phyloP scores from a whole-genome alignment of 2,329 filamentous ascomycete species.

The Metarhizium album region DNA sequence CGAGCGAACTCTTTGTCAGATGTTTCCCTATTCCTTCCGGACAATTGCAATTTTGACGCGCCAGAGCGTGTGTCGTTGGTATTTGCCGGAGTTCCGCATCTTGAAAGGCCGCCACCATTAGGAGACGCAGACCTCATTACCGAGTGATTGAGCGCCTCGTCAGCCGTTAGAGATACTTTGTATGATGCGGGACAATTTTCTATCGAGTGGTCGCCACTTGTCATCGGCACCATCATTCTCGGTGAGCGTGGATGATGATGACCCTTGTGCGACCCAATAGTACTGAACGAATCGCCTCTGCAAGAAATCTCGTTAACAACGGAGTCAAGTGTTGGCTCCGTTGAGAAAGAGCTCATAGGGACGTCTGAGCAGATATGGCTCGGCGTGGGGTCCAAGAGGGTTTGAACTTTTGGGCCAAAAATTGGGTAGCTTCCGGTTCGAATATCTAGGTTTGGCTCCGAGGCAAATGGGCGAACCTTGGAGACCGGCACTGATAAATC shows the following conservation, averaged over 20 bases:
- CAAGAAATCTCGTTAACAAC: not conserved
- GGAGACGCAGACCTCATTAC: not conserved
- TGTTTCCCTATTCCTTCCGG: not conserved
- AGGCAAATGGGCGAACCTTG: constrained; percentile 12
- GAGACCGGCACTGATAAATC: constrained; percentile 9
- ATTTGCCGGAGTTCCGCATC: not conserved
- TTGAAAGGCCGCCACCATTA: not conserved
- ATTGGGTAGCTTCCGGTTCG: not conserved
- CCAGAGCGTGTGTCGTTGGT: too few relatives aligned
- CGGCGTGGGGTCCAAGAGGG: not conserved
- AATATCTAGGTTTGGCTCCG: constrained; percentile 3
- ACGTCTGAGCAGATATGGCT: not conserved
- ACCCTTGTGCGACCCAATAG: constrained; percentile 1
- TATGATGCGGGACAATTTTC: not conserved
- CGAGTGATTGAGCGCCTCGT: not conserved
- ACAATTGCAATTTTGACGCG: not conserved
- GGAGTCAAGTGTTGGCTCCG: not conserved
- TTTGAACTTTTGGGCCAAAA: not conserved
- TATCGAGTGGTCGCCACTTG: not conserved
- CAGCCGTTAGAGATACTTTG: not conserved
- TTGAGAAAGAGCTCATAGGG: too few relatives aligned
- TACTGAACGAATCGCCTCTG: not conserved
- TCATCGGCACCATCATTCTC: not conserved
- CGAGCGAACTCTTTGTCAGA: not conserved
- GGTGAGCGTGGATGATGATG: not conserved